These are phyloP conservation scores for Datisca glomerata DNA, from an alignment of 306 rosid genomes.

Conservation along the genomic window DNA sequence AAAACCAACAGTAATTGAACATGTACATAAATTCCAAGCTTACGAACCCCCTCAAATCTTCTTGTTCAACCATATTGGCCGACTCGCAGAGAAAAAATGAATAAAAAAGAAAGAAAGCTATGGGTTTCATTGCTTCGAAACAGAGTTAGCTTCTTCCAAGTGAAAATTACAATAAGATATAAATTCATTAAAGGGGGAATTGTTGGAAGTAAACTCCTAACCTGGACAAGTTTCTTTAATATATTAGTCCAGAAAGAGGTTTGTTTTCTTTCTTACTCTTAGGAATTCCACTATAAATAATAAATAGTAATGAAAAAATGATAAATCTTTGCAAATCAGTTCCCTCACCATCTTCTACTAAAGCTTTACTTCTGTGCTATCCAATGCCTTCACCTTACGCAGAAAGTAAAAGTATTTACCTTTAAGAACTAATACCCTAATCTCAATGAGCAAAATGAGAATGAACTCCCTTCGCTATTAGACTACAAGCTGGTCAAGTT, in stretches of 20 bases:
- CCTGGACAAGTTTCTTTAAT: not conserved
- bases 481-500: slow-evolving; percentile 69
- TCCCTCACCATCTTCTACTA: slow-evolving; percentile 1
- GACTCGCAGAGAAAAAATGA: not conserved
- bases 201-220: not conserved
- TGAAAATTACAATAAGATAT: not conserved
- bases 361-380: no score
- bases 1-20: not conserved
- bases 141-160: not conserved
- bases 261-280: not conserved
- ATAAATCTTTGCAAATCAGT: not conserved
- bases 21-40: no score
- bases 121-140: not conserved
- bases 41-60: no score
- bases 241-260: not conserved
- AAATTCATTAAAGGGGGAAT: not conserved
- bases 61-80: not conserved
- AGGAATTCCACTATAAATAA: not conserved
- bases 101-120: not conserved
- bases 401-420: slow-evolving; percentile 9
- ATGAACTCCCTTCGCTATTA: slow-evolving; percentile 28
- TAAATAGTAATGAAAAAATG: not conserved
- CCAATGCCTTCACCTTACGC: slow-evolving; percentile 11
- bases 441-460: slow-evolving; percentile 29
- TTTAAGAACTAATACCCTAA: slow-evolving; percentile 19